Evolutionary conservation across 2,329 filamentous ascomycete species (phyloP).

Genomic region (Botrytis pseudocinerea): DNA sequence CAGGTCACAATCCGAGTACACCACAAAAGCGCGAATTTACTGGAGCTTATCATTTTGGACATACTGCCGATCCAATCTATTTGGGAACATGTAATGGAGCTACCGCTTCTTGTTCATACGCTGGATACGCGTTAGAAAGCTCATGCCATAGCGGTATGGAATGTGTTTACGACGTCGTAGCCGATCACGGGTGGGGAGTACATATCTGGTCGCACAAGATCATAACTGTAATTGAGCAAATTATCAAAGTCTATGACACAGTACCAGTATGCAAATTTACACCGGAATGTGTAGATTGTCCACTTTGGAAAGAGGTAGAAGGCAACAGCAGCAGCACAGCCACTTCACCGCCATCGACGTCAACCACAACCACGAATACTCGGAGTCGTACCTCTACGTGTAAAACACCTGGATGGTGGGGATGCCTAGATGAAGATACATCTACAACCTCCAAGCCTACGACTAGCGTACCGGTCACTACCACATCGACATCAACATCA

Average conservation of each 20-base stretch:
- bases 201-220: slow-evolving; percentile 92
- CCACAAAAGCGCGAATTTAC: slow-evolving; percentile 73
- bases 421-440: slow-evolving; percentile 47
- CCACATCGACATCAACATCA: slow-evolving; percentile 36
- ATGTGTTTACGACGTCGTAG: slow-evolving; percentile 90
- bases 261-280: slow-evolving; percentile 77
- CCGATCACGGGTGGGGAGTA: slow-evolving; percentile 87
- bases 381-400: slow-evolving; percentile 79
- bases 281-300: slow-evolving; percentile 83
- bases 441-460: slow-evolving; percentile 35
- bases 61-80: slow-evolving; percentile 93
- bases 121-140: slow-evolving; percentile 90
- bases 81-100: slow-evolving; percentile 92
- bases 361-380: slow-evolving; percentile 53
- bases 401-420: slow-evolving; percentile 85
- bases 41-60: slow-evolving; percentile 86
- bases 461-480: slow-evolving; percentile 29
- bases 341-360: slow-evolving; percentile 50
- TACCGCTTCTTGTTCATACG: slow-evolving; percentile 85
- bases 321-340: slow-evolving; percentile 78
- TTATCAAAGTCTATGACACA: slow-evolving; percentile 78
- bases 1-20: slow-evolving; percentile 68
- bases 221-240: slow-evolving; percentile 80
- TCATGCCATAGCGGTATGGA: slow-evolving; percentile 87
- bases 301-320: slow-evolving; percentile 76